Percentiles rank a stretch among this genome's conserved stretches.
Conservation (phyloP, 352 stramenopile species). For the Phytophthora meadii region DNA sequence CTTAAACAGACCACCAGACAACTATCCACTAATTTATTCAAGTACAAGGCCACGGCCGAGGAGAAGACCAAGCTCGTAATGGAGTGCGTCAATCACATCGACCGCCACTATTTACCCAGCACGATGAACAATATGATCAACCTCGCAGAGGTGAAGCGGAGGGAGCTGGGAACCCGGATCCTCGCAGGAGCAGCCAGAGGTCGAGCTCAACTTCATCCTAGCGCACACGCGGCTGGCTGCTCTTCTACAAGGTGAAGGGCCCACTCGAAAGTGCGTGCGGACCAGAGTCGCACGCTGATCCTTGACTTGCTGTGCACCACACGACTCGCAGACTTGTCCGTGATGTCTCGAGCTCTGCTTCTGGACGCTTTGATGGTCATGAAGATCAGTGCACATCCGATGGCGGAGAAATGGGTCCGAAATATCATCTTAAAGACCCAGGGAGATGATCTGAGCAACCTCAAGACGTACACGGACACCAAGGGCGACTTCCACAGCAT, state of each 20-base stretch:
- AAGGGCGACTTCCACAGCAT: conserved; percentile 97
- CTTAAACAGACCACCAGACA: conserved; percentile 51
- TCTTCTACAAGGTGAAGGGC: conserved; percentile 99
- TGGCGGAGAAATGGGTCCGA: conserved; percentile 96
- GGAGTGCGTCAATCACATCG: conserved; percentile 75
- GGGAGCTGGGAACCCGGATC: conserved; percentile 92
- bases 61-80: conserved; percentile 82
- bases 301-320: conserved; percentile 95
- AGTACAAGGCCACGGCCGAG: conserved; percentile 82
- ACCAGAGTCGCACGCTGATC: conserved; percentile 92
- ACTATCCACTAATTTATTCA: conserved; percentile 76
- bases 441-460: conserved; percentile 95
- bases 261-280: conserved; percentile 68
- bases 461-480: conserved; percentile 96
- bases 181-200: conserved; percentile 94
- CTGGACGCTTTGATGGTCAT: conserved; percentile 97
- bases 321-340: conserved; percentile 90
- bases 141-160: conserved; percentile 70
- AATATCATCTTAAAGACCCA: conserved; percentile 97
- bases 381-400: conserved; percentile 94
- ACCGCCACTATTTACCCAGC: conserved; percentile 83
- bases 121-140: conserved; percentile 92
- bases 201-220: conserved; percentile 97
- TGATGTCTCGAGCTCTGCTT: conserved; percentile 92
- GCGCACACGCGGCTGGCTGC: conserved; percentile 94